Evolutionary conservation across 2,329 filamentous ascomycete genomes (phyloP), one percentile per base, ranked within the genome.

Genomic region (Scorias spongiosa): DNA sequence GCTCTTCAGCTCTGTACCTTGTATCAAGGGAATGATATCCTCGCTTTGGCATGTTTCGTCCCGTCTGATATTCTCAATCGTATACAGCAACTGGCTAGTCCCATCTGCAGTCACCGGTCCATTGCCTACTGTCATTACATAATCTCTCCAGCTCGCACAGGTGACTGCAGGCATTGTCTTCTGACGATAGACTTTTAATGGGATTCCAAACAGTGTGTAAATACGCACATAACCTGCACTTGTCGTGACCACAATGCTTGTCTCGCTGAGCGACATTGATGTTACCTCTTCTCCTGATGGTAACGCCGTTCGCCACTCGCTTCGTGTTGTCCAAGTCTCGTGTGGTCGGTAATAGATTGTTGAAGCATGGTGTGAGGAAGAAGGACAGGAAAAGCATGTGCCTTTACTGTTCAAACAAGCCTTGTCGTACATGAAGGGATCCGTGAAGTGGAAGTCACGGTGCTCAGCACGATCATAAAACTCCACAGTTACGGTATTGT

Each of bases 311-410:
- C 85, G 79, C 87, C 89, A 96, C 63, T 98, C 91, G 15, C 78
- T 76, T 42, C 91, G 75, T 41, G 84, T 75, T 2, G 88, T 95
- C 91, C 91, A 98, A 1, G 85, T 93, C 66, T 98, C 89, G 58
- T 98, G 91, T 0, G 93, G 91, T 6, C 91, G 78, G 63, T 96
- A 98, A 64, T 94, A 95, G n/a, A 98, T 77, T 29, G 79, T 81
- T 3, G 89, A 84, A 2, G 84, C 79, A 46, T 79, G 76, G 7
- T 67, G 69, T 29, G 77, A 73, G 8, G 64, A 63, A 1, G 85
- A 78, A 17, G 80, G 83, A 47, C 84, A 89, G 1, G 87, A 83
- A 58, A 95, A 95, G 1, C 94, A 71, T 0, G 86, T 74, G 12
- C 91, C 89, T 44, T 84, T 80, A 46, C 93, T 83, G 53, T 84